Base-by-base conservation (phyloP, 1,284 basidiomycete genomes). In the Sporisorium sorghi region DNA sequence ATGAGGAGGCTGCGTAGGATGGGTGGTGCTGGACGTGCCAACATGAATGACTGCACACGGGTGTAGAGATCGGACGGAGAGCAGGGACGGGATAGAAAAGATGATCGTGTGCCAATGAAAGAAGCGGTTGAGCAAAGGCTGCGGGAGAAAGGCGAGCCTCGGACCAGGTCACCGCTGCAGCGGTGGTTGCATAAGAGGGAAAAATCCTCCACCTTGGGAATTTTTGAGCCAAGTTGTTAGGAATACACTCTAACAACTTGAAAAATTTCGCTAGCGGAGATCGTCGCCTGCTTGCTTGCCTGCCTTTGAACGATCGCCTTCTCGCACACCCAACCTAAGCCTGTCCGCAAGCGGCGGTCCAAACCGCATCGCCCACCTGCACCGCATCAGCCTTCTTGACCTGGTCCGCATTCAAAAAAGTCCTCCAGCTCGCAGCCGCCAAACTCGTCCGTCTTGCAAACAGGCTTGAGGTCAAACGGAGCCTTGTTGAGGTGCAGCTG, bases 401-500 rank as follows among this genome's bases (percentile, higher is more conserved):
- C 32, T 24, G 28, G 11, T 58, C 56, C 10, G 43, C 39, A 0
- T 28, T 5, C 23, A 69, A 32, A 14, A n/a, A 63, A 63, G 1
- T 69, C 66, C 2, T 52, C 19, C 52, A 69, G 17, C 19, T 12
- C 24, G 26, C 66, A 69, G 6, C 60, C 66, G 15, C 60, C 66
- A 33, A 47, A 63, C 23, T n/a, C 9, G 21, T 69, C 66, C 11
- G 42, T 52, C 48, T 59, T 56, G 44, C 68, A 71, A 11, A 71
- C 5, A 5, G 23, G 10, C 19, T 37, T 19, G 30, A 71, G 14
- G 35, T 71, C 68, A 17, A 86, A 83, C 14, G 86, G 86, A 54
- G 85, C 79, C 58, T 86, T 86, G 77, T 88, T 87, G 40, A 88
- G 84, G 53, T 87, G 58, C 12, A 88, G 82, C 46, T 87, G 86